Evolutionary conservation across 768 basidiomycete species (phyloP).

Genomic region (Dioszegia aurantiaca): DNA sequence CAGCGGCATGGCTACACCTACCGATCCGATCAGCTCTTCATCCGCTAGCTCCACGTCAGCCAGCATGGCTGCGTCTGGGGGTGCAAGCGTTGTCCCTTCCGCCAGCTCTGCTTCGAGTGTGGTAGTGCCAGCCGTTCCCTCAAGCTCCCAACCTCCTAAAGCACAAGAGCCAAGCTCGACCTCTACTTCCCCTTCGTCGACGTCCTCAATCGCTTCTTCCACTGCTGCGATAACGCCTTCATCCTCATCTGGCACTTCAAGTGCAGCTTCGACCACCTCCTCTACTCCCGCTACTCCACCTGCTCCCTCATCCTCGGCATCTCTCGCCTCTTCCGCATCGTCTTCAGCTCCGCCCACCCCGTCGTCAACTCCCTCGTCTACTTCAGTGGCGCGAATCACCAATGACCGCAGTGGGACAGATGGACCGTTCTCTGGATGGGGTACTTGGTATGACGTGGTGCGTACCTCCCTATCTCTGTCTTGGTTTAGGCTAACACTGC

Average conservation of each 20-base stretch:
- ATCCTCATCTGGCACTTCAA: background rate
- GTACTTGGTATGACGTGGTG: conserved; percentile 40
- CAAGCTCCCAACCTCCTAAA: no score
- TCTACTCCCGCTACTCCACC: background rate
- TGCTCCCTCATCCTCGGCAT: background rate
- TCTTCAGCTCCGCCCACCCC: conserved; percentile 17
- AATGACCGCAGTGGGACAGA: conserved; percentile 29
- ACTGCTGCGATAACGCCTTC: background rate
- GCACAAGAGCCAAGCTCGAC: no score
- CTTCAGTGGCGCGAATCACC: conserved; percentile 18
- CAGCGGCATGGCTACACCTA: background rate
- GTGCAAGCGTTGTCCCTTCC: no score
- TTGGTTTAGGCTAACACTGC: background rate
- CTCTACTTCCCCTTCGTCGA: no score
- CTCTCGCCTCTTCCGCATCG: conserved; percentile 8
- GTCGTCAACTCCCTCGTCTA: conserved; percentile 3
- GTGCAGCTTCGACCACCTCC: background rate
- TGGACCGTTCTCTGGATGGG: conserved; percentile 45
- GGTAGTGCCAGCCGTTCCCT: no score
- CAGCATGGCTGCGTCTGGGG: no score
- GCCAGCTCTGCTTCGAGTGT: no score
- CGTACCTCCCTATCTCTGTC: conserved; percentile 4
- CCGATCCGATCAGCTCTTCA: no score
- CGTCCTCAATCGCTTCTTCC: background rate
- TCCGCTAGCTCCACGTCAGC: no score